phyloP scores from a whole-genome alignment of 176 grass and related monocot species.

The Elymus sibiricus region DNA sequence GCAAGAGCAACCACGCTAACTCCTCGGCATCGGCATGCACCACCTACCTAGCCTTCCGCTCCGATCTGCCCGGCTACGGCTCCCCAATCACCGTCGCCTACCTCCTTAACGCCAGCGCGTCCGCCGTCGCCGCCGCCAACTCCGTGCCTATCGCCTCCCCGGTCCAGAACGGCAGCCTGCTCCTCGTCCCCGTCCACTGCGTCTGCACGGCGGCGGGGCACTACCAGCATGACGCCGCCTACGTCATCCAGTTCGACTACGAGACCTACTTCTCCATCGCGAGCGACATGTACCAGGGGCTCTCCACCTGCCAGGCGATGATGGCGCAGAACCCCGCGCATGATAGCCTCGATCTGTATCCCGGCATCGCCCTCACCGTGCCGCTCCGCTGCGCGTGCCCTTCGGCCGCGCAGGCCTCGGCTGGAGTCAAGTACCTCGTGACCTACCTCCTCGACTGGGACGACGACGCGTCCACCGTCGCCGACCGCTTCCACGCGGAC shows the following conservation, averaged over 20 bases:
- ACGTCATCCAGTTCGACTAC: not conserved
- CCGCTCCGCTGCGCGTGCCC: conserved; percentile 86
- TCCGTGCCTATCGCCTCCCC: not conserved
- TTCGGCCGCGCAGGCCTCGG: conserved; percentile 26
- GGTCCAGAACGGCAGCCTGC: not conserved
- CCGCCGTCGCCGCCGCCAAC: too few species aligned
- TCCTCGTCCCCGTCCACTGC: not conserved
- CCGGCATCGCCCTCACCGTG: not conserved
- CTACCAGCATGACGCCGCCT: too few species aligned
- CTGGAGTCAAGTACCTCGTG: conserved; percentile 44
- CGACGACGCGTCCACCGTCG: conserved; percentile 21
- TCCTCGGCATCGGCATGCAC: too few species aligned
- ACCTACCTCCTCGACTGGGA: conserved; percentile 45
- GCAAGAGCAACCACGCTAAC: too few species aligned
- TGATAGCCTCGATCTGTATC: not conserved
- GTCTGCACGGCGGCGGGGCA: not conserved
- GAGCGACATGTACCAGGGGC: not conserved
- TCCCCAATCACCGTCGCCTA: too few species aligned
- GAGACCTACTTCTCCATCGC: not conserved
- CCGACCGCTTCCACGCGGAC: conserved; percentile 44
- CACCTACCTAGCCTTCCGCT: too few species aligned
- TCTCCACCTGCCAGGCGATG: not conserved
- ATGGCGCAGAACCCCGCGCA: not conserved
- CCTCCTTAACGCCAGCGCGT: too few species aligned
- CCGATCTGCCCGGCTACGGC: too few species aligned